Percentiles rank a stretch among this genome's conserved stretches.
Evolutionary conservation across 2,329 filamentous ascomycete species (phyloP).

Genomic region (Aspergillus felis): DNA sequence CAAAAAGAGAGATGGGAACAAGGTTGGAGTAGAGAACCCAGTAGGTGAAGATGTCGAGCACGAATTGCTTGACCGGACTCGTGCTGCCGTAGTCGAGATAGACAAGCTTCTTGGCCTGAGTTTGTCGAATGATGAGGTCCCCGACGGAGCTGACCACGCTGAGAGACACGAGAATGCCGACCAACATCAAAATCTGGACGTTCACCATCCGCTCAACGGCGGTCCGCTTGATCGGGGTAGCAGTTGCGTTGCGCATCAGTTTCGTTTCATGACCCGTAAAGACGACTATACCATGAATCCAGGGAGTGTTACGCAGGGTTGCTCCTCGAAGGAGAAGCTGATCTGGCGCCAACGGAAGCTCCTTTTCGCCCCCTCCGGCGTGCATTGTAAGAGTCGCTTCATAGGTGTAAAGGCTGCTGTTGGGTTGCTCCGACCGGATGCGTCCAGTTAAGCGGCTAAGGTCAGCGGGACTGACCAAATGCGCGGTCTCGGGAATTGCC

Average conservation of each 20-base stretch:
- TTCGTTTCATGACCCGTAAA: conserved; percentile 99
- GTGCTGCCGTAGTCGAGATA: conserved; percentile 69
- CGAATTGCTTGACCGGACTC: conserved; percentile 73
- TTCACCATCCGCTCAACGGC: conserved; percentile 95
- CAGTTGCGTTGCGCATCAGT: conserved; percentile 96
- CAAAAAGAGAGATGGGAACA: conserved; percentile 95
- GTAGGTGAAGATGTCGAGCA: conserved; percentile 93
- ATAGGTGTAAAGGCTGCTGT: conserved; percentile 97
- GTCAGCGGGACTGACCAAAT: conserved; percentile 81
- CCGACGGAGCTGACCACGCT: conserved; percentile 89
- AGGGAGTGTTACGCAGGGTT: conserved; percentile 91
- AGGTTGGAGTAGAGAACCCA: conserved; percentile 97
- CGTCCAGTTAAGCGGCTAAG: conserved; percentile 80
- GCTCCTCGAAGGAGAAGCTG: conserved; percentile 90
- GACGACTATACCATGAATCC: conserved; percentile 93
- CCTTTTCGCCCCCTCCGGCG: conserved; percentile 86
- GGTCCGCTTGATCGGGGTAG: conserved; percentile 94
- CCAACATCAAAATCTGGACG: conserved; percentile 83
- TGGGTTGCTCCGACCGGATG: conserved; percentile 91
- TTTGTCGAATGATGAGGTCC: conserved; percentile 74
- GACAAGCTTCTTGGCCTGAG: conserved; percentile 56
- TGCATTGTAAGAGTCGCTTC: conserved; percentile 93
- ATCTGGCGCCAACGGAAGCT: conserved; percentile 83
- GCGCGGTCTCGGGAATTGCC: conserved; percentile 84
- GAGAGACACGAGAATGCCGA: conserved; percentile 75